Conservation (phyloP, 345 rosid genomes). For the Dipteronia sinensis region DNA sequence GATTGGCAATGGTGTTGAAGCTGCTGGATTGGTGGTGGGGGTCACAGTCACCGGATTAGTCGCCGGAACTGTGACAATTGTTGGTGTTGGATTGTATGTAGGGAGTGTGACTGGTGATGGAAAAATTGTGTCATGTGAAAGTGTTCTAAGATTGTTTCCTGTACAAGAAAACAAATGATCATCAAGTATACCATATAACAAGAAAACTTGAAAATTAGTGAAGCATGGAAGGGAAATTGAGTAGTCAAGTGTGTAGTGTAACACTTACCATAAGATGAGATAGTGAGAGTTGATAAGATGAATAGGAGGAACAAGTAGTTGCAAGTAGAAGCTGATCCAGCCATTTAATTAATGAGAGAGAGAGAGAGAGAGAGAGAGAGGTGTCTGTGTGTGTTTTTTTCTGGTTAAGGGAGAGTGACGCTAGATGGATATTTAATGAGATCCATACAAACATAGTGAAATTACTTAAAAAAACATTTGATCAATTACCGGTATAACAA, state of each 20-base stretch:
- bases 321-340: constrained; percentile 37
- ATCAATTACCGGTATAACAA: too few species aligned
- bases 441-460: constrained; percentile 11
- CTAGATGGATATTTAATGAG: constrained; percentile 19
- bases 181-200: not conserved
- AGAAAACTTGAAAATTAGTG: too few species aligned
- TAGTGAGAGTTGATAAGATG: constrained; percentile 41
- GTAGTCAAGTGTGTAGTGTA: not conserved
- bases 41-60: constrained; percentile 42
- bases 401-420: constrained; percentile 28
- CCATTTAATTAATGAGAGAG: constrained; percentile 43
- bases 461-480: too few species aligned
- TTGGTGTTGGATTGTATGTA: constrained; percentile 52
- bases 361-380: constrained; percentile 13
- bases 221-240: not conserved
- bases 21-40: constrained; percentile 41
- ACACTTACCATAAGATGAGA: constrained; percentile 42
- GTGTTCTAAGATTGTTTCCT: constrained; percentile 24
- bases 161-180: constrained; percentile 15
- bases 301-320: constrained; percentile 31
- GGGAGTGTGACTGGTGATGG: constrained; percentile 40
- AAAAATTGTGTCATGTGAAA: constrained; percentile 39
- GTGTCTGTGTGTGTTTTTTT: not conserved
- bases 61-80: constrained; percentile 56
- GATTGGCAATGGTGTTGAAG: constrained; percentile 31